Evolutionary conservation across 495 filamentous ascomycete species (phyloP).

Genomic region (Cryomyces antarcticus): DNA sequence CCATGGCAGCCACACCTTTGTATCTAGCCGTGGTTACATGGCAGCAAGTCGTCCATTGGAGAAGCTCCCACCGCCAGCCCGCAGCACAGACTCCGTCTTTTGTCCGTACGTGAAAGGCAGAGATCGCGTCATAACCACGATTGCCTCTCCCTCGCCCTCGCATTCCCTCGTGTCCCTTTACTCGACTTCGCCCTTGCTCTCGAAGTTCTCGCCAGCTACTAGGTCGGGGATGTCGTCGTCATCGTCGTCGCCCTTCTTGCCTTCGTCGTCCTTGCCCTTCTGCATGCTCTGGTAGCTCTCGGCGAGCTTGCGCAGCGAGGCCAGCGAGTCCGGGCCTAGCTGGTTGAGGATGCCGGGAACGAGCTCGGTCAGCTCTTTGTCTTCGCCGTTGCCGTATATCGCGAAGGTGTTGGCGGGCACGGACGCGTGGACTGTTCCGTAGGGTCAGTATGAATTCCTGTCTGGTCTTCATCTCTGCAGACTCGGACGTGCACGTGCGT

Average conservation of each 20-base stretch:
- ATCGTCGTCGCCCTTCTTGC: slow-evolving; percentile 53
- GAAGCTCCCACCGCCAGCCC: too few species aligned
- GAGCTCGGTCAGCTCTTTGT: slow-evolving; percentile 98
- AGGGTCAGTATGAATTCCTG: background rate
- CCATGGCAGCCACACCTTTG: too few species aligned
- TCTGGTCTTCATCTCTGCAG: background rate
- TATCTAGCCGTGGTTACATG: too few species aligned
- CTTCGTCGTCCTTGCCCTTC: slow-evolving; percentile 65
- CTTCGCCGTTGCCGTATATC: slow-evolving; percentile 95
- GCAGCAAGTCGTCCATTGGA: too few species aligned
- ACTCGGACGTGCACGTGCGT: too few species aligned
- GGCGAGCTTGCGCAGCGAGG: slow-evolving; percentile 88
- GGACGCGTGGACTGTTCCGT: slow-evolving; percentile 64
- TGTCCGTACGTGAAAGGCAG: too few species aligned
- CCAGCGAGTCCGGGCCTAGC: slow-evolving; percentile 93
- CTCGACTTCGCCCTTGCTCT: slow-evolving; percentile 61
- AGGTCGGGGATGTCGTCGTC: slow-evolving; percentile 89
- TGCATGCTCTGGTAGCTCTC: slow-evolving; percentile 99
- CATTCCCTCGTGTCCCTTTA: slow-evolving; percentile 20
- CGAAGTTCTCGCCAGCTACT: slow-evolving; percentile 90
- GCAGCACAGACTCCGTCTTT: too few species aligned
- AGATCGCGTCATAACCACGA: too few species aligned
- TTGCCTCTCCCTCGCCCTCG: too few species aligned
- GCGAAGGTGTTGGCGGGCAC: slow-evolving; percentile 96
- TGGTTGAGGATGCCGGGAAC: slow-evolving; percentile 99